phyloP scores from a whole-genome alignment of 768 basidiomycete genomes.

The Collybia mongolica region DNA sequence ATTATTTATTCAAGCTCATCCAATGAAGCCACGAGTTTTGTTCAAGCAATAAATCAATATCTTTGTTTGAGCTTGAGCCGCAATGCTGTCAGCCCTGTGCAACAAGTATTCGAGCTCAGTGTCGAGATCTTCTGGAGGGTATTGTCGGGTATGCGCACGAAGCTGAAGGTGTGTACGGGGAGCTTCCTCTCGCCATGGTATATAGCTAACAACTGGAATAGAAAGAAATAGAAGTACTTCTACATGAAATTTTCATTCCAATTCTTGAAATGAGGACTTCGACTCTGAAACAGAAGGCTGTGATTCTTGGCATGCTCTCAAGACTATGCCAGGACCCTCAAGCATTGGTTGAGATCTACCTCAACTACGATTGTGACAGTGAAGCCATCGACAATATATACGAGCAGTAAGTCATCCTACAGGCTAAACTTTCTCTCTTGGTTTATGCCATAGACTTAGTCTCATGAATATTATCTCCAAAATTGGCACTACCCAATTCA shows the following conservation, averaged over 20 bases:
- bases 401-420: constrained; percentile 67
- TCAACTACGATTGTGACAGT: constrained; percentile 98
- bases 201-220: constrained; percentile 29
- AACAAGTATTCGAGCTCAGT: constrained; percentile 96
- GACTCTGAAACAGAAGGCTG: constrained; percentile 91
- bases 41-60: constrained; percentile 95
- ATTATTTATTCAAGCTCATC: constrained; percentile 91
- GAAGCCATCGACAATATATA: constrained; percentile 96
- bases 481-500: constrained; percentile 64
- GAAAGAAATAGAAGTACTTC: constrained; percentile 99
- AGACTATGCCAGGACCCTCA: constrained; percentile 95
- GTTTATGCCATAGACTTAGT: constrained; percentile 33
- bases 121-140: constrained; percentile 99
- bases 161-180: constrained; percentile 77
- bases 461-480: constrained; percentile 97
- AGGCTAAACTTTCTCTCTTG: not conserved
- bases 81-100: constrained; percentile 93
- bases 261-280: constrained; percentile 98
- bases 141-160: constrained; percentile 89
- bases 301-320: constrained; percentile 85
- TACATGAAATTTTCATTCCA: constrained; percentile 98
- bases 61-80: constrained; percentile 89
- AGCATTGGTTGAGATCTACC: constrained; percentile 95
- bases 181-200: not conserved
- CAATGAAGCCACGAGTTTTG: constrained; percentile 83